Percentiles rank a stretch among this genome's conserved stretches.
Conservation (phyloP, 768 basidiomycete species). For the Naganishia randhawae region DNA sequence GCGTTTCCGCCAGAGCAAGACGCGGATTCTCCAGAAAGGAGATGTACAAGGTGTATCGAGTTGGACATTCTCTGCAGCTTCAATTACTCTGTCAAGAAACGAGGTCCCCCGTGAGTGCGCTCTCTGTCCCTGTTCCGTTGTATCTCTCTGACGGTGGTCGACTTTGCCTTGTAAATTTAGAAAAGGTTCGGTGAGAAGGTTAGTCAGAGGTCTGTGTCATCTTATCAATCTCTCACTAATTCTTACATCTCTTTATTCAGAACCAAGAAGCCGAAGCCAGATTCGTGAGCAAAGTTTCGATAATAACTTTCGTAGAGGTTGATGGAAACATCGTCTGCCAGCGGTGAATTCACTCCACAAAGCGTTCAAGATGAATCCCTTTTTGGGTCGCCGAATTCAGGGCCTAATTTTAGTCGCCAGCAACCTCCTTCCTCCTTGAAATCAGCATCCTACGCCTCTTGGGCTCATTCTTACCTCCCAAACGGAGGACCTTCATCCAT, state of each 20-base stretch:
- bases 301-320: not conserved
- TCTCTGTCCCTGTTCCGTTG: not conserved
- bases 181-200: constrained; percentile 14
- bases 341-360: not conserved
- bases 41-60: constrained; percentile 19
- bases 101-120: constrained; percentile 21
- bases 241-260: not conserved
- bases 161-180: not conserved
- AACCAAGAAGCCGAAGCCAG: not conserved
- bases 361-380: not conserved
- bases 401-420: too few species aligned
- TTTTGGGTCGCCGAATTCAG: not conserved
- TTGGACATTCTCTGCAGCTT: constrained; percentile 17
- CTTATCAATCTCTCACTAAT: not conserved
- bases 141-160: not conserved
- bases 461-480: not conserved
- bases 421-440: too few species aligned
- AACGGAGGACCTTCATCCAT: not conserved
- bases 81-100: constrained; percentile 19
- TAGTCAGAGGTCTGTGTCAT: not conserved
- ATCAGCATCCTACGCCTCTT: not conserved
- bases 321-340: not conserved
- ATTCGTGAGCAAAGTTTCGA: not conserved
- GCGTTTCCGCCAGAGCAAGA: not conserved
- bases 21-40: not conserved